Percentiles rank a stretch among this genome's conserved stretches.
Conservation (phyloP, 805 yeast species). For the Candida ponderosae region DNA sequence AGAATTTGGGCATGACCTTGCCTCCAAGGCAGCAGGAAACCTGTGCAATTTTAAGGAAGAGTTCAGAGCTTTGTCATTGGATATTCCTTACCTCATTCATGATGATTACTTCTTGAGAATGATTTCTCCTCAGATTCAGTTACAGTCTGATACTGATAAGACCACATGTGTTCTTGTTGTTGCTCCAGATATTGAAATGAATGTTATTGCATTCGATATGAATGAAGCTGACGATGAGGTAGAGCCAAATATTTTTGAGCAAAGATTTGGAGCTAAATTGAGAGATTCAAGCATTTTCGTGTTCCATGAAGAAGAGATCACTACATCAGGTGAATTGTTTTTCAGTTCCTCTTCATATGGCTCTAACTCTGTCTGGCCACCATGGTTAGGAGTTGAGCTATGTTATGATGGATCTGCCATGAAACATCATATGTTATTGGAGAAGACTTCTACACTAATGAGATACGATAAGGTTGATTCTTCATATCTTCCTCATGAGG, state of each 20-base stretch:
- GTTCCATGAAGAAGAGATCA: slow-evolving; percentile 43
- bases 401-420: slow-evolving; percentile 47
- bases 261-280: slow-evolving; percentile 61
- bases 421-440: slow-evolving; percentile 45
- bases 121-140: slow-evolving; percentile 77
- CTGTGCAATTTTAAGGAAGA: slow-evolving; percentile 44
- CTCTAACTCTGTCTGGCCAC: slow-evolving; percentile 67
- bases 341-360: slow-evolving; percentile 54
- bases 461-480: slow-evolving; percentile 48
- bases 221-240: slow-evolving; percentile 32
- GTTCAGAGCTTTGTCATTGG: slow-evolving; percentile 31
- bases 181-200: slow-evolving; percentile 63
- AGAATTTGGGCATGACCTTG: slow-evolving; percentile 3
- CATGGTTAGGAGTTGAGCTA: slow-evolving; percentile 75
- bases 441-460: slow-evolving; percentile 54
- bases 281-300: slow-evolving; percentile 68
- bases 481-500: slow-evolving; percentile 27
- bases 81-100: slow-evolving; percentile 27
- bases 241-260: slow-evolving; percentile 44
- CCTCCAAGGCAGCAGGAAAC: slow-evolving; percentile 18
- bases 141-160: slow-evolving; percentile 41
- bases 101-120: slow-evolving; percentile 61
- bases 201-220: slow-evolving; percentile 58
- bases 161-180: slow-evolving; percentile 62
- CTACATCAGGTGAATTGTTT: slow-evolving; percentile 30